Evolutionary conservation across 805 yeast genomes (phyloP).

Genomic region (Saccharomycopsis malanga): DNA sequence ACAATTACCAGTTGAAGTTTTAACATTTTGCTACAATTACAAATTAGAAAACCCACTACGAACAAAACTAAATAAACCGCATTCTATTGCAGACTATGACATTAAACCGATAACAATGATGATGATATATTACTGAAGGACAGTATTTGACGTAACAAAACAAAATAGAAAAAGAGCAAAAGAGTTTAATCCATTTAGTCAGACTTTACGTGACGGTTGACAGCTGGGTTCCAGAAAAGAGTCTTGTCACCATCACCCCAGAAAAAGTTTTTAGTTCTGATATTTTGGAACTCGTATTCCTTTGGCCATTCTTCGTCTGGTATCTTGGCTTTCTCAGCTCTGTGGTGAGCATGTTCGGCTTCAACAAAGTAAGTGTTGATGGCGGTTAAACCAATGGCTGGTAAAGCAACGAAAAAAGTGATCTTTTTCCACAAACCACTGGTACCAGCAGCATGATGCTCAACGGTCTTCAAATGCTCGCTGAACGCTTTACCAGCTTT

Average conservation of each 20-base stretch:
- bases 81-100: too few species aligned
- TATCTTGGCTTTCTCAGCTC: constrained; percentile 60
- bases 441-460: constrained; percentile 74
- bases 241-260: constrained; percentile 99
- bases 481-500: constrained; percentile 68
- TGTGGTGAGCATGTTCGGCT: constrained; percentile 84
- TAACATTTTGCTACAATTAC: too few species aligned
- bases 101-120: too few species aligned
- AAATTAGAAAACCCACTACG: too few species aligned
- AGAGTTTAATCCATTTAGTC: constrained; percentile 23
- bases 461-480: constrained; percentile 53
- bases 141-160: too few species aligned
- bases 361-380: constrained; percentile 78
- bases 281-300: constrained; percentile 86
- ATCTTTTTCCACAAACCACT: constrained; percentile 80
- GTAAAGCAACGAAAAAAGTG: constrained; percentile 72
- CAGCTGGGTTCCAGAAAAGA: constrained; percentile 88
- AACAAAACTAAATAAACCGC: too few species aligned
- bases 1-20: too few species aligned
- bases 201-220: constrained; percentile 73
- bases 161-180: too few species aligned
- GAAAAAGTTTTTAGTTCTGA: constrained; percentile 82
- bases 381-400: constrained; percentile 70
- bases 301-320: constrained; percentile 90
- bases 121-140: too few species aligned